Evolutionary conservation across 1,139 yeast species (phyloP).

Genomic region (Suhomyces taliae): DNA sequence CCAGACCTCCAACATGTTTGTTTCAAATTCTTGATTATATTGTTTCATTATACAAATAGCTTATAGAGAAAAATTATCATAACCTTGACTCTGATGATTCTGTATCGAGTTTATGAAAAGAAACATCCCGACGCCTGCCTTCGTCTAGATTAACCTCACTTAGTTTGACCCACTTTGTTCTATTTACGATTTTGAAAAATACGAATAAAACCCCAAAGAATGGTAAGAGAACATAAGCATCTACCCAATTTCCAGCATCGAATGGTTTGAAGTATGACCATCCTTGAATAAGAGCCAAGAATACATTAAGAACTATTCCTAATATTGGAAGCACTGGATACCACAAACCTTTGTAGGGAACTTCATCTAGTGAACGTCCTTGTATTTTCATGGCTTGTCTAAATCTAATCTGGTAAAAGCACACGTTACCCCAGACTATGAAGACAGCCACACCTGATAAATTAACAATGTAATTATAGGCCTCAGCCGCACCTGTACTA

Average conservation of each 20-base stretch:
- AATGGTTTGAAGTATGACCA: constrained; percentile 68
- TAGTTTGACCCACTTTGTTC: constrained; percentile 44
- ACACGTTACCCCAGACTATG: constrained; percentile 51
- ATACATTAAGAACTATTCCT: constrained; percentile 51
- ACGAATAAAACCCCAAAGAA: constrained; percentile 47
- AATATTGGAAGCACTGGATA: constrained; percentile 55
- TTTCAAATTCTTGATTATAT: too few species aligned
- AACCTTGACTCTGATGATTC: background rate
- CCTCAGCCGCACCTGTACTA: constrained; percentile 53
- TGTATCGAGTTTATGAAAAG: background rate
- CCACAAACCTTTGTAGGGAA: constrained; percentile 54
- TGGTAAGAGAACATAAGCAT: constrained; percentile 64
- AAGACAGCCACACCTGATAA: constrained; percentile 58
- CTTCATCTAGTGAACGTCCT: constrained; percentile 45
- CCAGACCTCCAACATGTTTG: too few species aligned
- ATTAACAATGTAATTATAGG: constrained; percentile 53
- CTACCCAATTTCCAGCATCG: constrained; percentile 59
- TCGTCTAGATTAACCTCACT: constrained; percentile 47
- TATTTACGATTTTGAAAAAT: constrained; percentile 41
- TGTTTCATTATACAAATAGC: too few species aligned
- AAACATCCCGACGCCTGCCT: constrained; percentile 36
- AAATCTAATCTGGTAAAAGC: constrained; percentile 48
- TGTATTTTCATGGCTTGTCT: constrained; percentile 50
- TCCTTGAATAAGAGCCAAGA: constrained; percentile 65
- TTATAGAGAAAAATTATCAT: too few species aligned